These are phyloP conservation scores for Nicotiana knightiana DNA, from an alignment of 257 asterid genomes.

Conservation along the genomic window DNA sequence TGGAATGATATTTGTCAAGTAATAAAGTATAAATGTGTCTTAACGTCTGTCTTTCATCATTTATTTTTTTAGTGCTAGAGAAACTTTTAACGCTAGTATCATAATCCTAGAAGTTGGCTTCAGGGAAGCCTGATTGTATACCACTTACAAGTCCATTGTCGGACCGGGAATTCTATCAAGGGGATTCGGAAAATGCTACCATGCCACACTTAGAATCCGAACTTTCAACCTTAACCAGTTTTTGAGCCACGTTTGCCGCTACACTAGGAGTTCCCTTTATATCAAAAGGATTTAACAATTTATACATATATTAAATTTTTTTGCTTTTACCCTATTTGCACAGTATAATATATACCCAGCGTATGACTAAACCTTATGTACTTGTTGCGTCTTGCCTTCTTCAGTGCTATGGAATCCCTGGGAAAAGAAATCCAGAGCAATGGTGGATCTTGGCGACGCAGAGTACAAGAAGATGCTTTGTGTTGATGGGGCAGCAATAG, in stretches of 20 bases:
- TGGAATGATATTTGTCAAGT: background rate
- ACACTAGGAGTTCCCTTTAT: background rate
- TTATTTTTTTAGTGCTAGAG: background rate
- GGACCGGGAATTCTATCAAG: background rate
- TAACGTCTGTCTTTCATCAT: background rate
- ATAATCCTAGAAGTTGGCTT: background rate
- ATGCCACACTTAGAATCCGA: background rate
- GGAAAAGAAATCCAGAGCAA: constrained; percentile 1
- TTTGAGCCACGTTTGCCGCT: background rate
- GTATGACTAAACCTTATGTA: background rate
- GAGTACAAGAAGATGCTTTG: constrained; percentile 13
- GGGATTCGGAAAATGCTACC: background rate
- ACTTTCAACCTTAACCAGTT: background rate
- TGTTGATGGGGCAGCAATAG: constrained; percentile 12
- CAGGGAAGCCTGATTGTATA: background rate
- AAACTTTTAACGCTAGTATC: background rate
- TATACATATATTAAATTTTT: background rate
- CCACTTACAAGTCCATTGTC: background rate
- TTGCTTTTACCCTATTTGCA: background rate
- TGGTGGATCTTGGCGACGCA: background rate
- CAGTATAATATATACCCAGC: background rate
- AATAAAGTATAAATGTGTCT: background rate
- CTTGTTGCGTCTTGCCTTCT: background rate
- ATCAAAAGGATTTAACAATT: background rate
- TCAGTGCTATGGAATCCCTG: constrained; percentile 17